Evolutionary conservation across 345 rosid genomes (phyloP).

Genomic region (Populus ilicifolia): DNA sequence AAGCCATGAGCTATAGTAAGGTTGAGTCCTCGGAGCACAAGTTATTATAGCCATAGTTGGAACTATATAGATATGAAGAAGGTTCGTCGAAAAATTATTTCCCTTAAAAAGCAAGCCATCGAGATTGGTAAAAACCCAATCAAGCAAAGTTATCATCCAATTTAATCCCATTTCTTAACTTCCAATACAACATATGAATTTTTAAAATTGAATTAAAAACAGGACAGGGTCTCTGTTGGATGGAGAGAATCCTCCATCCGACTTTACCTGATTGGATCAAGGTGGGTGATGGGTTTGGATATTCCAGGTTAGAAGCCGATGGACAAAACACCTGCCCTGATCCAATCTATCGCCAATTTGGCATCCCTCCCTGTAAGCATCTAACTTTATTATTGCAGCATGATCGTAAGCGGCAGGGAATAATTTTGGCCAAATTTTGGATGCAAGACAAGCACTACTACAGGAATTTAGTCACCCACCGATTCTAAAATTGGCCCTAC

Average conservation of each 20-base stretch:
- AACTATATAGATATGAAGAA: background rate
- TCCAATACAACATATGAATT: background rate
- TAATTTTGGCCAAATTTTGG: background rate
- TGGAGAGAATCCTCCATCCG: too few relatives aligned
- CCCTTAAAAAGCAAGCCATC: background rate
- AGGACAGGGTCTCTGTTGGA: too few relatives aligned
- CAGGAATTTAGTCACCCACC: background rate
- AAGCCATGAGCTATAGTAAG: background rate
- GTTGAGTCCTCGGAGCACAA: background rate
- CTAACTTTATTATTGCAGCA: background rate
- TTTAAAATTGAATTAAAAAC: background rate
- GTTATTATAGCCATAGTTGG: background rate
- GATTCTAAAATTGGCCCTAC: constrained; percentile 11
- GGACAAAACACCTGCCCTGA: background rate
- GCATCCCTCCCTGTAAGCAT: too few relatives aligned
- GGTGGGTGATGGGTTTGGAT: too few relatives aligned
- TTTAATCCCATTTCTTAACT: background rate
- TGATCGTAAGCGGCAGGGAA: too few relatives aligned
- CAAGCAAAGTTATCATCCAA: background rate
- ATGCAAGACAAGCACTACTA: constrained; percentile 2
- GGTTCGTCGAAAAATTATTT: background rate
- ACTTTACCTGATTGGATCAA: too few relatives aligned
- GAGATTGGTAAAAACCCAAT: background rate
- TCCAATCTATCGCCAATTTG: background rate
- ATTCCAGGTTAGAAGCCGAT: too few relatives aligned